Evolutionary conservation across 78 protist genomes (phyloP), one percentile per base, ranked within the genome.

Genomic region (Tieghemostelium lacteum): DNA sequence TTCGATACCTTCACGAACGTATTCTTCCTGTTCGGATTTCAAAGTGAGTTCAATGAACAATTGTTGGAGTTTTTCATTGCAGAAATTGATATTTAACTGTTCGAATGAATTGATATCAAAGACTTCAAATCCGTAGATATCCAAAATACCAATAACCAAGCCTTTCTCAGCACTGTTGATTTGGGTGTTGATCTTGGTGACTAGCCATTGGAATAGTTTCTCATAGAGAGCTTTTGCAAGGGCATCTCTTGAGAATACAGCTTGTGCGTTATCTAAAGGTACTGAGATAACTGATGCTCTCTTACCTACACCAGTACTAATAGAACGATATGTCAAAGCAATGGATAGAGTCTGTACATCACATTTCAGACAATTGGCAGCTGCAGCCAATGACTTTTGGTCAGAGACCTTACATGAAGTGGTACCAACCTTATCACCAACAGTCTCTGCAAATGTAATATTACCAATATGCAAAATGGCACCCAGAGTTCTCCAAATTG

Each of bases 1-100:
- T 26, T 96, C 57, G 22, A 95, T 86, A 61, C 96, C 94, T 75
- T 98, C 99, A 2, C 85, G 37, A 24, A 37, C 65, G 83, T 98
- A 98, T 75, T 97, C 99, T 24, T 88, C 99, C 75, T 97, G 97
- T 73, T 97, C 98, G 29, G 78, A 57, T 87, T 95, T 95, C 34
- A 97, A 87, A n/a, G 96, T 94, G 42, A 97, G 86, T 57, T 96
- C 98, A 42, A 95, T 95, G 75, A 98, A 98, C 22, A 96, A 65
- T 85, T 96, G 98, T 93, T 98, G 99, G 52, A 98, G 71, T 69
- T 95, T 94, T 88, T 98, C 99, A 87, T 98, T 98, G 75, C 97
- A 96, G 83, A 73, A 97, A 57, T 98, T 98, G 88, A 96, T 96
- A 95, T 98, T 96, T 34, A 98, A 72, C 93, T 98, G 99, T 94